Evolutionary conservation across 495 filamentous ascomycete species (phyloP), one percentile per base, ranked within the genome.

Genomic region (Polyplosphaeria fusca): DNA sequence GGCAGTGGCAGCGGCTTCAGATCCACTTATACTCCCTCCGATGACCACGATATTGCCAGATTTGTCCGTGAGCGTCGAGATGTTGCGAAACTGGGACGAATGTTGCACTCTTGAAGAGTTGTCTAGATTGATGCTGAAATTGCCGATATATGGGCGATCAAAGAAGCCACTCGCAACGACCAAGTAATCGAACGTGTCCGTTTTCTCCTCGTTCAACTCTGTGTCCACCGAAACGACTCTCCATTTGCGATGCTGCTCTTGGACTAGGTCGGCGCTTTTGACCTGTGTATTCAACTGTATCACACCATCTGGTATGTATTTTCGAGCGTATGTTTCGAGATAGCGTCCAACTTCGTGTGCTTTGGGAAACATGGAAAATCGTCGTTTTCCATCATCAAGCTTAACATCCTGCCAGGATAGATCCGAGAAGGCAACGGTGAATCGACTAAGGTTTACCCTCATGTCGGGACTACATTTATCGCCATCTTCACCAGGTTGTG

Each of bases 21-120:
- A 79, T 0, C 88, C 88, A 16, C 87, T 92, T 79, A 94, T 89
- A 52, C 87, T 86, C 1, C 89, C 89, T 3, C 90, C 90, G 7
- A 92, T 77, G 13, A 96, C 78, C 2, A 91, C 77, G 44, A 94
- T 80, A 61, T 85, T 87, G n/a, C 79, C 76, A 2, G 52, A n/a
- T 3, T 7, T 30, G 27, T 40, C 11, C 3, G 22, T 23, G 13
- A 62, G 25, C 9, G 27, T 22, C 3, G 22, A 25, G 22, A 52
- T 35, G 7, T 47, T 9, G 5, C 59, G 46, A 20, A 62, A 62
- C 37, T 52, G 12, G 12, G 59, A 46, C 1, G 59, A 62, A 43
- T 62, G 59, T 30, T 18, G 22, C 1, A 61, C 16, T 16, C 30
- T 22, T 11, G 18, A 18, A 9, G 0, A 27, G 12, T 2, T 45